Base-by-base conservation (phyloP, 257 asterid species). In the Forsythia suspensa region DNA sequence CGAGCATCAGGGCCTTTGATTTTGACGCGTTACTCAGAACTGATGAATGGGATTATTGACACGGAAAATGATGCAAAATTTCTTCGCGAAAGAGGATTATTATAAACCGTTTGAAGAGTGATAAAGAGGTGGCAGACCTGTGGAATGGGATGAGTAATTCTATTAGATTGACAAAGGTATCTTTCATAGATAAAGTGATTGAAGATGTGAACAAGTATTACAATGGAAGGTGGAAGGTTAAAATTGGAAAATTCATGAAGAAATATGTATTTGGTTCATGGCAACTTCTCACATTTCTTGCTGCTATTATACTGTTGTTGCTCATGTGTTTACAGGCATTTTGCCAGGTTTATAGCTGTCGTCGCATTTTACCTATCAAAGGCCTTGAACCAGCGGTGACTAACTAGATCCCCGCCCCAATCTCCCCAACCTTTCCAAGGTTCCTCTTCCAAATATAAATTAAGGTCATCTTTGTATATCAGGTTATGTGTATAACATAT, bases 91-190 rank as follows among this genome's bases (percentile, higher is more conserved):
- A 83, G 63, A 46, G 96, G 83, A 75, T 93, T 4, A 83, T 91
- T 5, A 18, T 82, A 39, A 93, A 90, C 82, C 89, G 81, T n/a
- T 63, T 91, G 94, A 91, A 90, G 87, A 88, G 90, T 40, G 98
- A 91, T 61, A 76, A 68, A 46, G 97, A 87, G 46, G 92, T 90
- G 80, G 93, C 91, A 9, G 84, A 88, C 21, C 24, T 93, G 70
- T 93, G 98, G 97, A 91, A 93, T 42, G 95, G 94, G 77, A 90
- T 90, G 98, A 87, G 82, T 71, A 87, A 81, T 83, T 90, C 91
- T 0, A 57, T 89, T 5, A 85, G 87, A 76, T 81, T 91, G 88
- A 93, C 97, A 16, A 91, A 87, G 55, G 94, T 91, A 83, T 84
- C 92, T 74, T 83, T 80, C 73, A 78, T 91, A 76, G 97, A 93